Conservation (phyloP, 768 basidiomycete species). For the Lentinula edodes region DNA sequence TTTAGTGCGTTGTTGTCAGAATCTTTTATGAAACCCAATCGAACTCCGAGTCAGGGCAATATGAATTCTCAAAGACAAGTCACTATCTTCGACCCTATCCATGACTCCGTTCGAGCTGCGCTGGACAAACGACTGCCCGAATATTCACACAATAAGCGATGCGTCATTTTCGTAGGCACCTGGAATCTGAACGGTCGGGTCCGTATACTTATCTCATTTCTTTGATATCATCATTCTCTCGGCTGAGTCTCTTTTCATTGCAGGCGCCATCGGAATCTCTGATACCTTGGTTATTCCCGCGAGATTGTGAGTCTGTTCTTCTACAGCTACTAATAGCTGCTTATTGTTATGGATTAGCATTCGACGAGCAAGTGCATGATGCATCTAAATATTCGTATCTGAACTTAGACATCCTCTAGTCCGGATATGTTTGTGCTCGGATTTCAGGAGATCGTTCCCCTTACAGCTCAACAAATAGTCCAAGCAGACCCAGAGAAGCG, state of each 20-base stretch:
- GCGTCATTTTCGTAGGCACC: constrained; percentile 80
- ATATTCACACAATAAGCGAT: constrained; percentile 74
- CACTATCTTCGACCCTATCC: constrained; percentile 89
- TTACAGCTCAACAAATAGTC: constrained; percentile 96
- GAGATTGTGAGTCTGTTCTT: constrained; percentile 49
- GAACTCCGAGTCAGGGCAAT: constrained; percentile 67
- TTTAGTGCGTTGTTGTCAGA: constrained; percentile 47
- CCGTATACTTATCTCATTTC: constrained; percentile 15
- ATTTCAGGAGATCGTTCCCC: constrained; percentile 96
- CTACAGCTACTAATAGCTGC: neutral
- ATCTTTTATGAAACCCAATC: neutral
- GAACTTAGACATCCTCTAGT: constrained; percentile 26
- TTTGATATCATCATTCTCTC: neutral
- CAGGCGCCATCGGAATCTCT: constrained; percentile 79
- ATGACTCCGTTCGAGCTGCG: constrained; percentile 75
- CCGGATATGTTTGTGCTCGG: constrained; percentile 89
- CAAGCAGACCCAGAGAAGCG: constrained; percentile 93
- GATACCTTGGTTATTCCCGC: constrained; percentile 87
- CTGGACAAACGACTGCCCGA: constrained; percentile 73
- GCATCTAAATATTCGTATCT: neutral
- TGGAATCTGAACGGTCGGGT: constrained; percentile 96
- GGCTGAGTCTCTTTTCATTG: neutral
- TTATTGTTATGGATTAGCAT: constrained; percentile 14
- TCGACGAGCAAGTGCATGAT: constrained; percentile 40
- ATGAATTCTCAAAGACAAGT: constrained; percentile 84